Percentiles rank a stretch among this genome's conserved stretches.
Evolutionary conservation across 2,329 filamentous ascomycete genomes (phyloP).

Genomic region (Penicillium sp.): DNA sequence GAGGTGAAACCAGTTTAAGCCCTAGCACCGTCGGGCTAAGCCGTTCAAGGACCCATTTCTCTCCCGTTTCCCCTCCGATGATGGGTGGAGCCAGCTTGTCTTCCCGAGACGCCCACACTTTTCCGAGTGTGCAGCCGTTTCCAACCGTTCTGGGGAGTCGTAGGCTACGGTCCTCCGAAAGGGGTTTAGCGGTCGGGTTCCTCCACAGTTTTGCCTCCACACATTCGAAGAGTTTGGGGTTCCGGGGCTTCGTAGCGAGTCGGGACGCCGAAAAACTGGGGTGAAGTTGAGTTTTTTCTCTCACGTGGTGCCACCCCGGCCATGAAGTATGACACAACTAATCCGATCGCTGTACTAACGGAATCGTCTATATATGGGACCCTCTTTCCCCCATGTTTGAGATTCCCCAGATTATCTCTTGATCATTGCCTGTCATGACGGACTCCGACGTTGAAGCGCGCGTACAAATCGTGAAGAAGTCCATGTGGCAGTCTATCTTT

Average conservation of each 20-base stretch:
- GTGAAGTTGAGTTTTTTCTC: slow-evolving; percentile 18
- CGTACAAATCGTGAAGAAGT: slow-evolving; percentile 24
- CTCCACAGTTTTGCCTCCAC: slow-evolving; percentile 22
- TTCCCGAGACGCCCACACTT: slow-evolving; percentile 4
- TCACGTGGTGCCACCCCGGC: slow-evolving; percentile 5
- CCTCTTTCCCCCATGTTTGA: slow-evolving; percentile 9
- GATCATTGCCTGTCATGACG: slow-evolving; percentile 14
- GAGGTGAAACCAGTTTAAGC: neutral
- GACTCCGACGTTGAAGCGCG: slow-evolving; percentile 24
- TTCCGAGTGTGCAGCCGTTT: neutral
- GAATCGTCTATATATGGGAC: slow-evolving; percentile 15
- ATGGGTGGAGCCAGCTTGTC: neutral
- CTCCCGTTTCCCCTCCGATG: neutral
- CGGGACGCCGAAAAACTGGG: slow-evolving; percentile 20
- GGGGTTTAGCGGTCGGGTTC: slow-evolving; percentile 7
- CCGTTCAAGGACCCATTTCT: neutral
- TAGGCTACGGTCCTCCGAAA: slow-evolving; percentile 1
- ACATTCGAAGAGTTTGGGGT: slow-evolving; percentile 12
- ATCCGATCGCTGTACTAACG: neutral
- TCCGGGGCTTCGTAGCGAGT: slow-evolving; percentile 13
- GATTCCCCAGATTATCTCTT: slow-evolving; percentile 7
- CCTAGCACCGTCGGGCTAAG: neutral
- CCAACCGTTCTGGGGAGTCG: neutral
- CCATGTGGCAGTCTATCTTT: slow-evolving; percentile 29
- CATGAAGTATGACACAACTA: slow-evolving; percentile 4